Conservation (phyloP, 2,329 filamentous ascomycete genomes). For the Pestalotiopsis sp. region DNA sequence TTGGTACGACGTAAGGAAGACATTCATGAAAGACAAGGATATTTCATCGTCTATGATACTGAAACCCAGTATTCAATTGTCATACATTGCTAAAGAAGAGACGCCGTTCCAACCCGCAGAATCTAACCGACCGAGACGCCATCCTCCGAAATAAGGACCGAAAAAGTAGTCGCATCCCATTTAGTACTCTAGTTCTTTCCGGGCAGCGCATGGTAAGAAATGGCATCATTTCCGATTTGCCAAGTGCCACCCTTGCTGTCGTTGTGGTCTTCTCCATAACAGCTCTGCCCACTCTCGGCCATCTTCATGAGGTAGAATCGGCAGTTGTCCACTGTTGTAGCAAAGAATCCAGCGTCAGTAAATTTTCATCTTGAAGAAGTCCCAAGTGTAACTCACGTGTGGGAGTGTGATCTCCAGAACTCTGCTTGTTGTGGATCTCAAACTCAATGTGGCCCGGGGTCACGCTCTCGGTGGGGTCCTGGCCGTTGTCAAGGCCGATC, state of each 20-base stretch:
- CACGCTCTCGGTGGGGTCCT: neutral
- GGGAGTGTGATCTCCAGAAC: neutral
- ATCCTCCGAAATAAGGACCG: no score
- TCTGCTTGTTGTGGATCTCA: conserved; percentile 3
- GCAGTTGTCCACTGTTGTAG: neutral
- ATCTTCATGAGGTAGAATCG: neutral
- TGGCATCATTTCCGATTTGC: neutral
- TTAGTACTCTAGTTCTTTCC: neutral
- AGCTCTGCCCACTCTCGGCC: neutral
- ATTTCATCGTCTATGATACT: no score
- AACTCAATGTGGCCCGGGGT: neutral
- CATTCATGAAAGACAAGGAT: no score
- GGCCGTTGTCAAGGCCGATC: neutral
- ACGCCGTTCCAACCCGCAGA: neutral
- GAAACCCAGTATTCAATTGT: no score
- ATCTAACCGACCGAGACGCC: no score
- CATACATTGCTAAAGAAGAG: no score
- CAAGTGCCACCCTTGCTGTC: neutral
- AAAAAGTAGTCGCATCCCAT: no score
- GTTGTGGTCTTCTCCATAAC: neutral
- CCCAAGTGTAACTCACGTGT: neutral
- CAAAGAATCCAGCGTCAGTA: neutral
- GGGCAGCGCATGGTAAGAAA: neutral
- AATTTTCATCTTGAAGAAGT: neutral
- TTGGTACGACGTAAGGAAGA: no score